These are phyloP conservation scores for Coemansia sp. DNA, from an alignment of 192 early-diverging fungal genomes.

Conservation along the genomic window DNA sequence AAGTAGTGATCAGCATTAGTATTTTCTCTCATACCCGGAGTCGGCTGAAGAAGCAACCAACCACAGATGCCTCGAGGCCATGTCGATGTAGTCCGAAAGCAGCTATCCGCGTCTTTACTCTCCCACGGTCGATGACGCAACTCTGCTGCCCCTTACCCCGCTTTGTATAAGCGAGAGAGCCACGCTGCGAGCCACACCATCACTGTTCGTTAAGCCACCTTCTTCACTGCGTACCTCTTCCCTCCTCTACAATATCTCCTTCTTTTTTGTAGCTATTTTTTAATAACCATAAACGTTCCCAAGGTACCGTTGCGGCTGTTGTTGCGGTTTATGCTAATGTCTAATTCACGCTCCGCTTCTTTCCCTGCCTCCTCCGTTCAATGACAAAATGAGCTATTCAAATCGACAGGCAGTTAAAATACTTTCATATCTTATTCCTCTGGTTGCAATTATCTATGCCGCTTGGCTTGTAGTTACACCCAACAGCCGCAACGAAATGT, in stretches of 20 bases:
- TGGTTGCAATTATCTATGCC: slow-evolving; percentile 15
- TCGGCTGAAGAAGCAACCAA: background rate
- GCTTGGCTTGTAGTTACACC: slow-evolving; percentile 26
- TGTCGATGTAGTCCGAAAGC: too few relatives aligned
- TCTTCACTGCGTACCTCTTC: background rate
- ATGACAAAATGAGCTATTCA: background rate
- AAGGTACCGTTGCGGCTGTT: background rate
- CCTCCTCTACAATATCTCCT: background rate
- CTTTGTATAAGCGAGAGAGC: too few relatives aligned
- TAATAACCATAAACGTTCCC: background rate
- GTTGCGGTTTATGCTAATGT: too few relatives aligned
- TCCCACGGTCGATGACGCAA: too few relatives aligned
- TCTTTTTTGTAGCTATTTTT: background rate
- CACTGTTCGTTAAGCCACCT: background rate
- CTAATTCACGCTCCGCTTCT: too few relatives aligned
- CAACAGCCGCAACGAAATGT: slow-evolving; percentile 22
- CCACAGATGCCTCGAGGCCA: too few relatives aligned
- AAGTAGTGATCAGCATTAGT: background rate
- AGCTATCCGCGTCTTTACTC: too few relatives aligned
- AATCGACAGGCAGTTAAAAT: background rate
- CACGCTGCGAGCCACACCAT: background rate
- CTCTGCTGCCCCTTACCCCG: background rate
- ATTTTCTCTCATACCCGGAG: background rate
- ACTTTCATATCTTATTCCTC: slow-evolving; percentile 12
- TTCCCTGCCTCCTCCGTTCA: background rate